These are phyloP conservation scores for Hirsutella rhossiliensis DNA, from an alignment of 2,329 filamentous ascomycete species.

Conservation along the genomic window DNA sequence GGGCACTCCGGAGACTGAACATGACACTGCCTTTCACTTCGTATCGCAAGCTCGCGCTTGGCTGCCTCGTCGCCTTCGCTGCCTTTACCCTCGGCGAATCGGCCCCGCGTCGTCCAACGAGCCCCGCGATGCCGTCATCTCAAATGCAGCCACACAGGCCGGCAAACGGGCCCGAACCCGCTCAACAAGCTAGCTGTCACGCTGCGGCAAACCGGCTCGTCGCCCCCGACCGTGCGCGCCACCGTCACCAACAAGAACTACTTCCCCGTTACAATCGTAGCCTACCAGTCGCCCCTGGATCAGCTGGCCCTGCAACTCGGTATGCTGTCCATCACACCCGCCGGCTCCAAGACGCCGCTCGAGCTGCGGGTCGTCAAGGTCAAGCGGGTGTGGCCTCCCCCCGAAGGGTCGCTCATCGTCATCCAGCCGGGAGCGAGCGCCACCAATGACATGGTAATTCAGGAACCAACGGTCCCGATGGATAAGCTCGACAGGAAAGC, in stretches of 20 bases:
- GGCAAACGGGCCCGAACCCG: constrained; percentile 1
- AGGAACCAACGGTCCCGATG: constrained; percentile 17
- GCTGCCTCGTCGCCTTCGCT: neutral
- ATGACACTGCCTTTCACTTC: neutral
- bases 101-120: neutral
- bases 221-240: constrained; percentile 21
- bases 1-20: neutral
- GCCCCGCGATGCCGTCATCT: neutral
- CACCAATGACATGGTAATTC: constrained; percentile 19
- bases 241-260: constrained; percentile 24
- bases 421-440: constrained; percentile 21
- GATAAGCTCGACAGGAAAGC: constrained; percentile 17
- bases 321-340: constrained; percentile 19
- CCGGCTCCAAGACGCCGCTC: constrained; percentile 14
- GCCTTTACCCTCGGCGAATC: neutral
- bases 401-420: constrained; percentile 17
- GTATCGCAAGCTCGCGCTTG: neutral
- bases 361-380: constrained; percentile 19
- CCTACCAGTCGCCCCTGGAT: constrained; percentile 27
- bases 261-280: constrained; percentile 21
- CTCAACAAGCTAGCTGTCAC: constrained; percentile 17
- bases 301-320: constrained; percentile 21
- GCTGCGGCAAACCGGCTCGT: constrained; percentile 17
- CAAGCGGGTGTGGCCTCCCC: constrained; percentile 22
- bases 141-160: too few species aligned